Evolutionary conservation across 305 asterid genomes (phyloP), one percentile per base, ranked within the genome.

Genomic region (Fraxinus ornus): DNA sequence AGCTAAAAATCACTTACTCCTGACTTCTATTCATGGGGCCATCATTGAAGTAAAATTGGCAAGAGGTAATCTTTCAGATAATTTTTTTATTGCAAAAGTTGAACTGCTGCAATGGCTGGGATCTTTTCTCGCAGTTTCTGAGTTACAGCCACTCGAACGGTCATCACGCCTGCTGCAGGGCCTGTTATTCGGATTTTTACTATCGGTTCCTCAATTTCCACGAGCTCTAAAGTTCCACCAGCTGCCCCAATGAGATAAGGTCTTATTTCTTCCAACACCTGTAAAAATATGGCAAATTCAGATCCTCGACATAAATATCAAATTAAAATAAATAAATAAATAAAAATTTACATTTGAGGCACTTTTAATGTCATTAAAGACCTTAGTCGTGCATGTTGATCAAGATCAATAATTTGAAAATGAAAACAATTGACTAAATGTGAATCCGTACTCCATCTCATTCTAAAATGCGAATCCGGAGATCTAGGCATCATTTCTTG

Each of bases 181-280:
- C 99, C 99, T 0, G 92, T 86, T 73, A 96, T 87, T 71, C 97
- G 93, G 81, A 96, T 94, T 87, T 96, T 96, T 47, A 94, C 98
- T 81, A 96, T 93, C 7, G 98, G 98, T 85, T 94, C 97, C 84
- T 96, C 98, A 2, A 96, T 96, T 75, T 80, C 91, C 76, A 96
- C 95, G 3, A 94, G 89, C 83, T 94, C 99, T 75, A 96, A 82
- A 32, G 86, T 92, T 90, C 99, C 99, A 82, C 98, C 98, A 2
- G 98, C 97, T 28, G 97, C 98, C 86, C 97, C 99, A 71, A 91
- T 86, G 2, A 96, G 97, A 81, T 88, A 94, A 13, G 98, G 98
- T 68, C 99, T 89, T 75, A 94, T 94, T 89, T 96, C 99, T 86
- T 94, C 98, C 39, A 96, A 97, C 80, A 96, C 98, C 98, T 95